Evolutionary conservation across 257 asterid species (phyloP).

Genomic region (Solanum tarijense): DNA sequence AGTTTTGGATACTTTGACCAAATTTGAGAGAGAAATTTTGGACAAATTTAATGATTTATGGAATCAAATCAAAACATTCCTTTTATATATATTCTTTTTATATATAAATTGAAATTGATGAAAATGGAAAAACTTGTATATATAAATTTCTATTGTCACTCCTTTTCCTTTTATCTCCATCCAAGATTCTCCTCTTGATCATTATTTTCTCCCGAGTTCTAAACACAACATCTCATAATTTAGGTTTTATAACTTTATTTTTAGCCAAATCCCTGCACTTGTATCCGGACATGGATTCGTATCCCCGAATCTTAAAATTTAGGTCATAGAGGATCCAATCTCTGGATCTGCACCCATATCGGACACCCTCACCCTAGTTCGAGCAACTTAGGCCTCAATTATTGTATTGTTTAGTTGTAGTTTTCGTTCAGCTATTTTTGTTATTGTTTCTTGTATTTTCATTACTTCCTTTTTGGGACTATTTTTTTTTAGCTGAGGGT

Average conservation of each 20-base stretch:
- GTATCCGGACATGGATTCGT: not conserved
- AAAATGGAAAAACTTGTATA: not conserved
- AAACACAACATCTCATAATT: not conserved
- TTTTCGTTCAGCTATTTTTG: not conserved
- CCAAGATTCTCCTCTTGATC: not conserved
- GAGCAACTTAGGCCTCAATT: not conserved
- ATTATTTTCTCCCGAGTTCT: not conserved
- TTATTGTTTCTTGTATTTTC: not conserved
- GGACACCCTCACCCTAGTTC: not conserved
- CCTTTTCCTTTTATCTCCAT: not conserved
- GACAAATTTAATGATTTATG: not conserved
- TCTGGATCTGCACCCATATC: not conserved
- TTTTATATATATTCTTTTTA: too few relatives aligned
- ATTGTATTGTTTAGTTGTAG: not conserved
- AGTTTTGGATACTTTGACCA: not conserved
- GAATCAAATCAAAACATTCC: not conserved
- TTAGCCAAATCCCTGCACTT: not conserved
- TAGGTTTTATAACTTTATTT: not conserved
- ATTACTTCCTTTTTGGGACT: not conserved
- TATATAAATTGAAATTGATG: not conserved
- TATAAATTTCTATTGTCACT: not conserved
- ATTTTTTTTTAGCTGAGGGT: not conserved
- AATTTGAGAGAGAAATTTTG: not conserved
- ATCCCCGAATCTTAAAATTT: not conserved
- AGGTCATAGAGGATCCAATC: not conserved